phyloP scores from a whole-genome alignment of 73 alveolate species.

The Paramecium sonneborni region DNA sequence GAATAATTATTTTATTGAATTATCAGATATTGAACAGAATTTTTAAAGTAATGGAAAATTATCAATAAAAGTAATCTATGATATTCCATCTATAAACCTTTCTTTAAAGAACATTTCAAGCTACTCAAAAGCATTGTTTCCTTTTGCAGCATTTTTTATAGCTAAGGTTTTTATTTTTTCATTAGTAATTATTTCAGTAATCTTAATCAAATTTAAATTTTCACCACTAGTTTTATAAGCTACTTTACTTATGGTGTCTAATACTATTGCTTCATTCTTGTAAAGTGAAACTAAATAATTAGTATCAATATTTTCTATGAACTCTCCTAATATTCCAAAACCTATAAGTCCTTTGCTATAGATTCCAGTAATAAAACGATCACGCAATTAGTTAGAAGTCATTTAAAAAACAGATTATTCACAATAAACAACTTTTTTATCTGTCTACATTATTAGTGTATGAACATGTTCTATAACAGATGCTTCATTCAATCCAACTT shows the following conservation, averaged over 20 bases:
- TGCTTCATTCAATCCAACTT: neutral
- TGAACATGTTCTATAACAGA: neutral
- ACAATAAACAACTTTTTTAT: conserved; percentile 27
- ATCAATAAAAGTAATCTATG: neutral
- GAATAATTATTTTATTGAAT: neutral
- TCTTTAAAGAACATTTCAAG: neutral
- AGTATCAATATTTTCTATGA: neutral
- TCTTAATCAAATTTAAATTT: neutral
- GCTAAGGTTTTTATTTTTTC: neutral
- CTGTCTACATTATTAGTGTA: neutral
- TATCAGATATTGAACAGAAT: neutral
- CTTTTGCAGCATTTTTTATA: neutral
- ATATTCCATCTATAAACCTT: conserved; percentile 21
- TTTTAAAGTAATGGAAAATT: neutral
- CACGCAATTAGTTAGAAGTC: neutral
- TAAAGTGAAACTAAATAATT: neutral
- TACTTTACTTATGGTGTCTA: neutral
- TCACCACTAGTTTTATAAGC: neutral
- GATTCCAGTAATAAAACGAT: conserved; percentile 13
- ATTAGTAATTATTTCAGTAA: conserved; percentile 42
- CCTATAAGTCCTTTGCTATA: conserved; percentile 32
- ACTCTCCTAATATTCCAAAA: conserved; percentile 17
- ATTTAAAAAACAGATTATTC: neutral
- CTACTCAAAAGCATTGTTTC: conserved; percentile 26
- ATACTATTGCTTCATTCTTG: neutral